Evolutionary conservation across 805 yeast species (phyloP).

Genomic region (Yamadazyma paraphyllophila): DNA sequence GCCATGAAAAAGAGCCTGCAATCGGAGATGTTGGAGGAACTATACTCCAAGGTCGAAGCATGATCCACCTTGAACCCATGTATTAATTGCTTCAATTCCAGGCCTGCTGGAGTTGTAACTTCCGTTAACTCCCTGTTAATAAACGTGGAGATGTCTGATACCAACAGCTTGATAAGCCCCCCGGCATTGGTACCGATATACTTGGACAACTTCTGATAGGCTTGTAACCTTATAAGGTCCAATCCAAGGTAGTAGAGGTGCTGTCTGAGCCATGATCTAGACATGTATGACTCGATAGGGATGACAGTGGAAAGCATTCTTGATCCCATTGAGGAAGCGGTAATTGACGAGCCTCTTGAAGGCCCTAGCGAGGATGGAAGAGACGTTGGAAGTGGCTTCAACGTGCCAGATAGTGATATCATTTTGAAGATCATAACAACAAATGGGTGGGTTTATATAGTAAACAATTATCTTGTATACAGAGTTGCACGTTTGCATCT

Average conservation of each 20-base stretch:
- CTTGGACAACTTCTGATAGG: conserved; percentile 31
- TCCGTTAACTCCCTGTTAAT: conserved; percentile 26
- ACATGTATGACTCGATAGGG: conserved; percentile 11
- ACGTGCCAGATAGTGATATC: not conserved
- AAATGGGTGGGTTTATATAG: not conserved
- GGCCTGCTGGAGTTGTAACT: conserved; percentile 12
- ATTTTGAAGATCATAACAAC: not conserved
- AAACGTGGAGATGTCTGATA: conserved; percentile 31
- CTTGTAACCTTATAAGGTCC: conserved; percentile 30
- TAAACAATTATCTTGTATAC: not conserved
- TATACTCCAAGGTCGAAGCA: conserved; percentile 2
- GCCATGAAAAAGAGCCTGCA: conserved; percentile 15
- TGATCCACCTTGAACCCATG: conserved; percentile 1
- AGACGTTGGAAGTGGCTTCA: too few relatives aligned
- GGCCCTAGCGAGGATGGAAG: not conserved
- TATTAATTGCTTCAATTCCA: conserved; percentile 22
- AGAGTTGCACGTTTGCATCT: not conserved
- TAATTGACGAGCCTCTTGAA: not conserved
- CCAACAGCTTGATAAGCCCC: conserved; percentile 30
- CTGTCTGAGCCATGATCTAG: conserved; percentile 27
- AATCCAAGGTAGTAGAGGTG: conserved; percentile 36
- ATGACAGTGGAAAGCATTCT: conserved; percentile 4
- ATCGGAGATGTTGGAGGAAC: conserved; percentile 10
- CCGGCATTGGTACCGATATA: conserved; percentile 30
- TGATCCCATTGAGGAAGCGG: not conserved